phyloP scores from a whole-genome alignment of 2,329 filamentous ascomycete species.

The Magnaporthales sp. region DNA sequence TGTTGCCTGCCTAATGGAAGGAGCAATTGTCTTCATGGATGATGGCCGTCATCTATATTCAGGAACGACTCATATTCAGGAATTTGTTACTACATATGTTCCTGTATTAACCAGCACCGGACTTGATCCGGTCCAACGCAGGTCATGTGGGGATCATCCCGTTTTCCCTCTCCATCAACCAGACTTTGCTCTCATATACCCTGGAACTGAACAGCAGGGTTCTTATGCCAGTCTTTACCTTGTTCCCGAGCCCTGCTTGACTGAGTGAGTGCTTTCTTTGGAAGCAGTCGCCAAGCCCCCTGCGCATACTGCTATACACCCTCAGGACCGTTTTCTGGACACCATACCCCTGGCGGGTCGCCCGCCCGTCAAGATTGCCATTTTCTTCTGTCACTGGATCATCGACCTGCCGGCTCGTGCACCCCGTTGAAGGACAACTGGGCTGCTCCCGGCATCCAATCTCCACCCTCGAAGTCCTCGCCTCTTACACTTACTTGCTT shows the following conservation, averaged over 20 bases:
- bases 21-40: not conserved
- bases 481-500: constrained; percentile 12
- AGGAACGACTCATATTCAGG: not conserved
- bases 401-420: not conserved
- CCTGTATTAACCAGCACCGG: not conserved
- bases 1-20: not conserved
- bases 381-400: constrained; percentile 14
- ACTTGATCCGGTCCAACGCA: not conserved
- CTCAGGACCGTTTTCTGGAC: not conserved
- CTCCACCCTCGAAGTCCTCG: constrained; percentile 11
- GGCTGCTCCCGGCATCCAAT: constrained; percentile 9
- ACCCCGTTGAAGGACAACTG: not conserved
- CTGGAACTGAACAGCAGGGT: not conserved
- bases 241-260: not conserved
- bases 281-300: not conserved
- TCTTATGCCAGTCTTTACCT: not conserved
- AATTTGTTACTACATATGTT: no score
- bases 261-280: not conserved
- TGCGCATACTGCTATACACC: not conserved
- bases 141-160: not conserved
- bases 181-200: not conserved
- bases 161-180: not conserved
- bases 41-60: not conserved
- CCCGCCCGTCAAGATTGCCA: not conserved
- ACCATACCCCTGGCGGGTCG: constrained; percentile 4